Evolutionary conservation across 2,329 filamentous ascomycete species (phyloP).

Genomic region (Scolecobasidium constrictum): DNA sequence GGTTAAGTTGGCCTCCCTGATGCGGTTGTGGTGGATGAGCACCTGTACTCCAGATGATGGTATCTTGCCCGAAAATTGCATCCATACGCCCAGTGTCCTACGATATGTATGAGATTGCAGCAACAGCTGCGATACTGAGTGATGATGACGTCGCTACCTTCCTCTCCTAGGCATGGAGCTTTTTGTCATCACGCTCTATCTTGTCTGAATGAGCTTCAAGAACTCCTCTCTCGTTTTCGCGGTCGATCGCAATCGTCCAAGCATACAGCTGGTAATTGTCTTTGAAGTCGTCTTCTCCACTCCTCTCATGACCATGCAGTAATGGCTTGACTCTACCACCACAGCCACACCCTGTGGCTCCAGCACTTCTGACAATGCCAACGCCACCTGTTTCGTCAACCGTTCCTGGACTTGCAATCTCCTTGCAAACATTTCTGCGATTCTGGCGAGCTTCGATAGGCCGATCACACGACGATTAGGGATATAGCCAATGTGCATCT

Average conservation of each 20-base stretch:
- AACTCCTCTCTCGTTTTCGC: conserved; percentile 96
- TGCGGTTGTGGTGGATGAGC: too few species aligned
- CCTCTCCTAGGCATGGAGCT: too few species aligned
- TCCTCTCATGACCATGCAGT: conserved; percentile 99
- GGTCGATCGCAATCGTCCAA: conserved; percentile 88
- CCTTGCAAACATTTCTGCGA: conserved; percentile 93
- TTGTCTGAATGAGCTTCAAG: conserved; percentile 58
- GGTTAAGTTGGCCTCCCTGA: too few species aligned
- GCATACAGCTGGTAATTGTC: conserved; percentile 92
- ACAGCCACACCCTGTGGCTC: conserved; percentile 92
- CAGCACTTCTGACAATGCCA: conserved; percentile 85
- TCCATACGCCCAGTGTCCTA: too few species aligned
- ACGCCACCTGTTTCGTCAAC: conserved; percentile 88
- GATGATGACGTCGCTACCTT: too few species aligned
- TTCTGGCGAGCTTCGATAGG: conserved; percentile 87
- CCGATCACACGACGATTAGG: conserved; percentile 85
- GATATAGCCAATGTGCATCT: conserved; percentile 99
- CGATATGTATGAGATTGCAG: too few species aligned
- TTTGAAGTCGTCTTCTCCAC: conserved; percentile 81
- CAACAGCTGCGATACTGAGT: too few species aligned
- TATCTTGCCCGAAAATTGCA: too few species aligned
- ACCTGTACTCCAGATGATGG: too few species aligned
- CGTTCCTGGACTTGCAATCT: conserved; percentile 93
- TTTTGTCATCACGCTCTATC: too few species aligned
- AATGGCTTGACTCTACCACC: conserved; percentile 91